Percentiles rank a stretch among this genome's conserved stretches.
Conservation (phyloP, 2,329 filamentous ascomycete species). For the Clarireedia paspali region DNA sequence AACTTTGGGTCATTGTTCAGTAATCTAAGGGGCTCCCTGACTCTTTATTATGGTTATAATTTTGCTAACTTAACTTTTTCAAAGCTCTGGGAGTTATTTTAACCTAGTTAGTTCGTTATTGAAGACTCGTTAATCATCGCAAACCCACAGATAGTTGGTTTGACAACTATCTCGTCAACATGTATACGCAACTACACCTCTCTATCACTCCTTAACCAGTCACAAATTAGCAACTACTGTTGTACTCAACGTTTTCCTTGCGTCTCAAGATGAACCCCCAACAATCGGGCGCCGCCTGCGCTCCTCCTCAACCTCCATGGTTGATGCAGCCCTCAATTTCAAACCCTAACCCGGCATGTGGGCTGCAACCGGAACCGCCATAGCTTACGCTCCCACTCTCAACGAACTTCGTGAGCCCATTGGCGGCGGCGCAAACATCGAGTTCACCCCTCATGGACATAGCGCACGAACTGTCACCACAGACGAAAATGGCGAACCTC, state of each 20-base stretch:
- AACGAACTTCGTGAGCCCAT: constrained; percentile 14
- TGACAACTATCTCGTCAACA: too few species aligned
- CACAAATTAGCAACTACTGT: not conserved
- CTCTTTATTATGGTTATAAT: too few species aligned
- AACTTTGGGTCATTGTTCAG: not conserved
- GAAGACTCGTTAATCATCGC: too few species aligned
- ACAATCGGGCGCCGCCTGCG: constrained; percentile 5
- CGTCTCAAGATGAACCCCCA: not conserved
- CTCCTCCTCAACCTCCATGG: constrained; percentile 10
- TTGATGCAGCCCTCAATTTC: constrained; percentile 14
- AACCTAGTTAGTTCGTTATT: too few species aligned
- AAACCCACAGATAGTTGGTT: too few species aligned
- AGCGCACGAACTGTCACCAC: constrained; percentile 18
- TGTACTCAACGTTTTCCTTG: not conserved
- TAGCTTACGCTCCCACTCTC: constrained; percentile 15
- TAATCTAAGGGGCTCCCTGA: too few species aligned
- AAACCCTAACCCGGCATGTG: constrained; percentile 18
- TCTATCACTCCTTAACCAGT: too few species aligned
- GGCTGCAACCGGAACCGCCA: constrained; percentile 15
- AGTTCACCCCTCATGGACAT: constrained; percentile 15
- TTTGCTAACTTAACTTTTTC: too few species aligned
- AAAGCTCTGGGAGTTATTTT: too few species aligned
- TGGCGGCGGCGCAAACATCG: constrained; percentile 16
- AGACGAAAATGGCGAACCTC: constrained; percentile 2
- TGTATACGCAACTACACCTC: too few species aligned